Evolutionary conservation across 495 filamentous ascomycete species (phyloP).

Genomic region (Hypoxylon fragiforme): DNA sequence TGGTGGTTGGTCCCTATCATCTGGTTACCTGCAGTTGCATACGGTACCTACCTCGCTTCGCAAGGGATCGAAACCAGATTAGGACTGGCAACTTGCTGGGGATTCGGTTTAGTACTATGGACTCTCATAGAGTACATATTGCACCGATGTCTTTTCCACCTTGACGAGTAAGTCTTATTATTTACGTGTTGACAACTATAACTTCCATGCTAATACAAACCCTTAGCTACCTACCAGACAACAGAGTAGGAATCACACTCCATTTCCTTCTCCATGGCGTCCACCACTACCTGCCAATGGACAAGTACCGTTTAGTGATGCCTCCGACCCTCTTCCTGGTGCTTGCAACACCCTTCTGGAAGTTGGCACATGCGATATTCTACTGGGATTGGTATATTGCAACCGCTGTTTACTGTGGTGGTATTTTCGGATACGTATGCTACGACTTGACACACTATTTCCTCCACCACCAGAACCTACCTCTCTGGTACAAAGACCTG

Average conservation of each 20-base stretch:
- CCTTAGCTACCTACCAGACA: constrained; percentile 82
- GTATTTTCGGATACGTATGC: constrained; percentile 91
- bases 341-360: constrained; percentile 90
- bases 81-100: constrained; percentile 59
- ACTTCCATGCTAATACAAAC: constrained; percentile 18
- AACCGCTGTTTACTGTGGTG: constrained; percentile 78
- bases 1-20: constrained; percentile 87
- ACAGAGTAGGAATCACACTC: constrained; percentile 80
- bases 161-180: constrained; percentile 71
- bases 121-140: constrained; percentile 86
- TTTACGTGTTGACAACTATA: not conserved
- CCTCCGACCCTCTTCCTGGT: constrained; percentile 85
- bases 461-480: constrained; percentile 95
- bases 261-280: constrained; percentile 97
- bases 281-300: constrained; percentile 99
- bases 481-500: constrained; percentile 80
- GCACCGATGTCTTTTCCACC: constrained; percentile 92
- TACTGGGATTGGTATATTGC: constrained; percentile 84
- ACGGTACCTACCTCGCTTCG: constrained; percentile 70
- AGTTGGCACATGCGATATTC: constrained; percentile 83
- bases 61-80: constrained; percentile 52
- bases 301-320: constrained; percentile 96
- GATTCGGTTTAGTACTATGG: constrained; percentile 75
- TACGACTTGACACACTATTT: constrained; percentile 99
- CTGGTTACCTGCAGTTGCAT: constrained; percentile 83